These are phyloP conservation scores for Zasmidium cellare DNA, from an alignment of 2,329 filamentous ascomycete species.

Conservation along the genomic window DNA sequence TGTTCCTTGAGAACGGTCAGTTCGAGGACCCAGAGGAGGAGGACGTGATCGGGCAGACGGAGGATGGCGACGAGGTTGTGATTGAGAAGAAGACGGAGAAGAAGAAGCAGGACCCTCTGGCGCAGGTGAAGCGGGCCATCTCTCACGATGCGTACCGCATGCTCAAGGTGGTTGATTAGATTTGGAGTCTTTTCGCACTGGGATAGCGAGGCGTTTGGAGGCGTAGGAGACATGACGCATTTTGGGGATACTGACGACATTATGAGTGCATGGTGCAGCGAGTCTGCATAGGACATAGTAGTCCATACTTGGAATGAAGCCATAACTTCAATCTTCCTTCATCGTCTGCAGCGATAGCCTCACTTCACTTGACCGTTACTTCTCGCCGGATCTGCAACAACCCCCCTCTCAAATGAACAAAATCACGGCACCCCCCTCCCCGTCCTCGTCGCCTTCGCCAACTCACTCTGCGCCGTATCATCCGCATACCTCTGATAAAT, in stretches of 20 bases:
- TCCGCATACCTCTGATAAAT: slow-evolving; percentile 60
- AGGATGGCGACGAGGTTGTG: slow-evolving; percentile 29
- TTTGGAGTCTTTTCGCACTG: neutral
- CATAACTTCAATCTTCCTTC: no score
- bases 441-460: slow-evolving; percentile 54
- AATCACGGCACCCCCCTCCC: slow-evolving; percentile 64
- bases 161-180: slow-evolving; percentile 56
- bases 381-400: no score
- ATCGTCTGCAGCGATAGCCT: no score
- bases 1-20: slow-evolving; percentile 54
- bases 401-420: no score
- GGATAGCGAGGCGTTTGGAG: neutral
- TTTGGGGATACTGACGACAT: neutral
- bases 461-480: slow-evolving; percentile 48
- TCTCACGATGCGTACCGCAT: slow-evolving; percentile 57
- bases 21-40: slow-evolving; percentile 46
- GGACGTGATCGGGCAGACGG: slow-evolving; percentile 33
- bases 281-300: no score
- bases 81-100: slow-evolving; percentile 27
- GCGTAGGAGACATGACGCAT: neutral
- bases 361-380: no score
- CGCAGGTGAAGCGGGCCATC: slow-evolving; percentile 52
- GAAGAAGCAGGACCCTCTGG: slow-evolving; percentile 44
- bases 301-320: no score
- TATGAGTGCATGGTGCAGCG: no score